These are phyloP conservation scores for Lophium mytilinum DNA, from an alignment of 495 filamentous ascomycete genomes.

Conservation along the genomic window DNA sequence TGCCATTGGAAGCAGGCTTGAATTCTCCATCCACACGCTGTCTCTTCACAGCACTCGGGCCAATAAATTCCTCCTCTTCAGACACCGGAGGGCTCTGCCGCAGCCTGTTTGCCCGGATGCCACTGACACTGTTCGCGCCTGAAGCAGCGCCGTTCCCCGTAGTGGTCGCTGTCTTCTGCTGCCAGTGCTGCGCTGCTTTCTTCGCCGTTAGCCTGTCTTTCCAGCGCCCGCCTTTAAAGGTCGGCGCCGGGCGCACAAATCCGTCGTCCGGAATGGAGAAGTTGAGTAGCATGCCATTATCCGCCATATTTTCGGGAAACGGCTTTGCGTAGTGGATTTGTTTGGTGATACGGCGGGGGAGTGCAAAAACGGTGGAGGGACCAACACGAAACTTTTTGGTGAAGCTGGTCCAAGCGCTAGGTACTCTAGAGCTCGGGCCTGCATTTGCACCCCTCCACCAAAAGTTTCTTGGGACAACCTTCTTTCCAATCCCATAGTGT, in stretches of 20 bases:
- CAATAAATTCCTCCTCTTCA: slow-evolving; percentile 11
- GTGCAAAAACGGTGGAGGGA: neutral
- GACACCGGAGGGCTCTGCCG: slow-evolving; percentile 15
- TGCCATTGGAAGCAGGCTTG: slow-evolving; percentile 4
- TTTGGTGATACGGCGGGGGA: neutral
- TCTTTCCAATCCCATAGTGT: no score
- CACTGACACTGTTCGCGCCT: neutral
- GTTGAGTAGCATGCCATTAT: slow-evolving; percentile 92
- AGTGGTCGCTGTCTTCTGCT: slow-evolving; percentile 27
- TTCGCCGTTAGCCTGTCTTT: slow-evolving; percentile 76
- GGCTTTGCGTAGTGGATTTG: neutral
- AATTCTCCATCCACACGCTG: slow-evolving; percentile 22
- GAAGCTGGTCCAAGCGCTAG: neutral
- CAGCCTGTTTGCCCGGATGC: neutral
- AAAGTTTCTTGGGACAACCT: neutral
- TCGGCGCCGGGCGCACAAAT: slow-evolving; percentile 44
- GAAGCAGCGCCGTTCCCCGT: neutral
- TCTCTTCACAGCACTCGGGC: slow-evolving; percentile 28
- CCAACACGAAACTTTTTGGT: slow-evolving; percentile 4
- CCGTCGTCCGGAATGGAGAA: slow-evolving; percentile 62
- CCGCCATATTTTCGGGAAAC: slow-evolving; percentile 54
- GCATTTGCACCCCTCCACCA: neutral
- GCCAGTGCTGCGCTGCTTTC: slow-evolving; percentile 52
- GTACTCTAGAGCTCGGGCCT: neutral
- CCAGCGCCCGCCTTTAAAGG: slow-evolving; percentile 86